A percentile compares a stretch with the other conserved stretches of the same genome.
phyloP scores from a whole-genome alignment of 2,329 filamentous ascomycete genomes.

The Cytospora piceicola region DNA sequence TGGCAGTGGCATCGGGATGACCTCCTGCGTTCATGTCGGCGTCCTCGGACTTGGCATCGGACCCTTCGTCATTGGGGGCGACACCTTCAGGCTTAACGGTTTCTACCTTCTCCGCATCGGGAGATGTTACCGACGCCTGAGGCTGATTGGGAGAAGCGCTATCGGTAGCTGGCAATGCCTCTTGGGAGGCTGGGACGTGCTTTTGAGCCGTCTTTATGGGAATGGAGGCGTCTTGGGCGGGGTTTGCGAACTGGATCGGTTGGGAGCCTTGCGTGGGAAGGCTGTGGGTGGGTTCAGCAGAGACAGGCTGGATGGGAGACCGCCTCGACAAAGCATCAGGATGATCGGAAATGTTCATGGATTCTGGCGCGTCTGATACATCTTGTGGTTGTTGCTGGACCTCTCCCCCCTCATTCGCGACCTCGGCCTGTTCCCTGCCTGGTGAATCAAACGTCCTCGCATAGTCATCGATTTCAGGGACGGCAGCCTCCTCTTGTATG shows the following conservation, averaged over 20 bases:
- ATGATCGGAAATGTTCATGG: constrained; percentile 47
- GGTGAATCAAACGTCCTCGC: constrained; percentile 57
- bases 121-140: constrained; percentile 19
- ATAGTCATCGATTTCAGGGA: constrained; percentile 50
- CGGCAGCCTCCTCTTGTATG: constrained; percentile 35
- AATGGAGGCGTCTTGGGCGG: constrained; percentile 22
- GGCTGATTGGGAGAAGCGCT: constrained; percentile 17
- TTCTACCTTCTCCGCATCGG: constrained; percentile 23
- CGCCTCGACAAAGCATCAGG: constrained; percentile 42
- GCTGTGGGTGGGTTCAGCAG: constrained; percentile 34
- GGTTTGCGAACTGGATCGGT: constrained; percentile 17
- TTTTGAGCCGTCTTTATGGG: constrained; percentile 20
- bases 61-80: constrained; percentile 11
- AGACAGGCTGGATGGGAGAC: constrained; percentile 37
- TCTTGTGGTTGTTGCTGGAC: constrained; percentile 41
- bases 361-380: constrained; percentile 52
- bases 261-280: constrained; percentile 24
- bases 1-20: constrained; percentile 32
- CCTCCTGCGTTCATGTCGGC: constrained; percentile 28
- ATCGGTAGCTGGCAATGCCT: constrained; percentile 24
- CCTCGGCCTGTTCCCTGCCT: constrained; percentile 38
- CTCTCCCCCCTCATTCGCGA: constrained; percentile 41
- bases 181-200: constrained; percentile 21
- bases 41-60: constrained; percentile 28
- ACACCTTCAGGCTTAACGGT: constrained; percentile 19